A percentile compares a stretch with the other conserved stretches of the same genome.
phyloP scores from a whole-genome alignment of 345 rosid species.

The Salix viminalis region DNA sequence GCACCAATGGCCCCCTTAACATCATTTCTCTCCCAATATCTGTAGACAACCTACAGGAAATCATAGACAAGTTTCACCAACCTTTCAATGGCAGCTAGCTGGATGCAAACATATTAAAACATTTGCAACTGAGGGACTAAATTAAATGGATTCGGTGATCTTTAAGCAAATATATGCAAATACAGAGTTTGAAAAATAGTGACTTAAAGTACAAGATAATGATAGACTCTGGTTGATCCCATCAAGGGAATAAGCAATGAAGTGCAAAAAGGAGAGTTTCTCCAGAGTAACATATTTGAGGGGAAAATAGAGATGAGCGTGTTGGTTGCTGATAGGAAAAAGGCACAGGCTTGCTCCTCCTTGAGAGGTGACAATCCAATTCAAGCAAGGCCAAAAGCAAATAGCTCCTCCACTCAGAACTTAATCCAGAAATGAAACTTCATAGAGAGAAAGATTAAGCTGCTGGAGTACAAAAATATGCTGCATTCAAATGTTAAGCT shows the following conservation, averaged over 20 bases:
- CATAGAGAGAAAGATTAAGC: not conserved
- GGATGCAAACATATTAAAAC: not conserved
- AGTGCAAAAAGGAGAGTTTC: not conserved
- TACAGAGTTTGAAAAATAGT: not conserved
- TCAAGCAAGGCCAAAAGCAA: not conserved
- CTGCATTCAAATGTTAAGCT: not conserved
- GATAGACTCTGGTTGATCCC: not conserved
- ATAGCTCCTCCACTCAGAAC: not conserved
- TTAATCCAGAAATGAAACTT: not conserved
- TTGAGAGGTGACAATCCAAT: not conserved
- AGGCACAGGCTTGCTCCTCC: not conserved
- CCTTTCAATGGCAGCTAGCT: not conserved
- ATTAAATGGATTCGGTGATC: not conserved
- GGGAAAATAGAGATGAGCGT: not conserved
- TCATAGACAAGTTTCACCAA: conserved; percentile 24
- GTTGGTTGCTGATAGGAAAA: not conserved
- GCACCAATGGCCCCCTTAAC: conserved; percentile 66
- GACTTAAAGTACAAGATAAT: not conserved
- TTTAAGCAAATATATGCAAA: not conserved
- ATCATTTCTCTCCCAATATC: conserved; percentile 89
- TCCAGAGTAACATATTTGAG: not conserved
- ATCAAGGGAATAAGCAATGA: too few relatives aligned
- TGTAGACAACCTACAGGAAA: conserved; percentile 61
- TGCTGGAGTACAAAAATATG: not conserved
- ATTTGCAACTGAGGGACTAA: not conserved